These are phyloP conservation scores for Gracilaria vermiculophylla DNA, from an alignment of 23 red algal genomes.

Conservation along the genomic window DNA sequence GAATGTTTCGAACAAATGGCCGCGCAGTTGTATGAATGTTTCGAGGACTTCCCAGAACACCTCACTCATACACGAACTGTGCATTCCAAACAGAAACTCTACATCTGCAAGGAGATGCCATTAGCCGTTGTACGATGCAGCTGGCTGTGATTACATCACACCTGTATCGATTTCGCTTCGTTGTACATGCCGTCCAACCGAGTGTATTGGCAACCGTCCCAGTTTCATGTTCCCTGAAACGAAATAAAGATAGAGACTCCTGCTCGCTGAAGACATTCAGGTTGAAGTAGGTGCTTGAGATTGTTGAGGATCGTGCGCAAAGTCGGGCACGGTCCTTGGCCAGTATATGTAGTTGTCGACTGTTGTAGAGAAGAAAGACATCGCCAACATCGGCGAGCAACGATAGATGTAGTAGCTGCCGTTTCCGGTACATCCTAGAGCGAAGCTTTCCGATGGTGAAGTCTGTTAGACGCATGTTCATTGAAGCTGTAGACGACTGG, in stretches of 20 bases:
- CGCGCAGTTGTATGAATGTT: background rate
- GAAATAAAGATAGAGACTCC: background rate
- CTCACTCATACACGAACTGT: background rate
- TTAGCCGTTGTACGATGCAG: background rate
- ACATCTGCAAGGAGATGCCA: background rate
- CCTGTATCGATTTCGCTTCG: background rate
- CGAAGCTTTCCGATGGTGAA: too few relatives aligned
- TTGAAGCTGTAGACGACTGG: too few relatives aligned
- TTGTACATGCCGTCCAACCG: background rate
- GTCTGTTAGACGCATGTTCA: too few relatives aligned
- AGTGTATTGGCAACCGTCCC: background rate
- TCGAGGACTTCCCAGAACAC: slow-evolving; percentile 29
- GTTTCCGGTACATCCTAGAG: too few relatives aligned
- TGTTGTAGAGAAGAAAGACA: too few relatives aligned
- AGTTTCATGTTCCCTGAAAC: background rate
- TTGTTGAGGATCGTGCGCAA: too few relatives aligned
- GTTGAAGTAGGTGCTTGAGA: background rate
- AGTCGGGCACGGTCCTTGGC: too few relatives aligned
- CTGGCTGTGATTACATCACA: background rate
- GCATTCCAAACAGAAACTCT: slow-evolving; percentile 15
- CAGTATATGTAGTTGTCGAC: too few relatives aligned
- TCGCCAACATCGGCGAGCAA: too few relatives aligned
- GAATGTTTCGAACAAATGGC: background rate
- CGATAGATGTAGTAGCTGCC: too few relatives aligned
- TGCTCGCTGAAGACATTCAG: background rate